Evolutionary conservation across 1,139 yeast genomes (phyloP), one percentile per base, ranked within the genome.

Genomic region (Fermentozyma sake): DNA sequence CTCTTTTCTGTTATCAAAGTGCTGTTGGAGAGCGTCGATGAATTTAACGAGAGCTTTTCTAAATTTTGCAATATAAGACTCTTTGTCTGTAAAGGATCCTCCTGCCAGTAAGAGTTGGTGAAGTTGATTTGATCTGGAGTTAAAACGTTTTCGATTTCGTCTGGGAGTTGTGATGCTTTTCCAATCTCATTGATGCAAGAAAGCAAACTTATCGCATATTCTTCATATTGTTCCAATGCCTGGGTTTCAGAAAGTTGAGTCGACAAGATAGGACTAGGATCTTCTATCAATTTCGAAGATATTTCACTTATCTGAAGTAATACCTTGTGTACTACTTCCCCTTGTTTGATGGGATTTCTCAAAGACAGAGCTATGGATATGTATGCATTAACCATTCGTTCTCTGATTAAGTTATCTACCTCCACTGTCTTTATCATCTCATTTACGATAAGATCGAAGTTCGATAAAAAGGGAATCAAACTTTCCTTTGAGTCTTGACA

Each of bases 151-250:
- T 69, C 73, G 9, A 60, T 44, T 14, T 78, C 85, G 22, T 73
- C 82, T 0, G 83, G 77, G 4, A 73, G 50, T 25, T 68, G 66
- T 39, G 81, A 55, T 0, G 89, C 86, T 33, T 76, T 79, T 0
- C 87, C 91, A 9, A 84, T 56, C 32, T 80, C 84, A 12, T 67
- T 66, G 1, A 85, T 52, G 46, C 87, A 82, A 7, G 72, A 58
- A 16, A 83, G 55, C 24, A 84, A 52, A 18, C 86, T 76, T 4
- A 63, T 40, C 3, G 70, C 45, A 36, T 77, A 76, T 8, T 69
- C 75, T 21, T 50, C 49, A 16, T 41, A 31, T 9, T 23, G 16
- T 11, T 52, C 57, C 4, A 32, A 23, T 10, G 22, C 31, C 12
- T 41, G 24, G 4, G 24, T 19, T 9, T 12, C 10, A 2, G 22